phyloP scores from a whole-genome alignment of 2,329 filamentous ascomycete species.

The Thelonectria rubi region DNA sequence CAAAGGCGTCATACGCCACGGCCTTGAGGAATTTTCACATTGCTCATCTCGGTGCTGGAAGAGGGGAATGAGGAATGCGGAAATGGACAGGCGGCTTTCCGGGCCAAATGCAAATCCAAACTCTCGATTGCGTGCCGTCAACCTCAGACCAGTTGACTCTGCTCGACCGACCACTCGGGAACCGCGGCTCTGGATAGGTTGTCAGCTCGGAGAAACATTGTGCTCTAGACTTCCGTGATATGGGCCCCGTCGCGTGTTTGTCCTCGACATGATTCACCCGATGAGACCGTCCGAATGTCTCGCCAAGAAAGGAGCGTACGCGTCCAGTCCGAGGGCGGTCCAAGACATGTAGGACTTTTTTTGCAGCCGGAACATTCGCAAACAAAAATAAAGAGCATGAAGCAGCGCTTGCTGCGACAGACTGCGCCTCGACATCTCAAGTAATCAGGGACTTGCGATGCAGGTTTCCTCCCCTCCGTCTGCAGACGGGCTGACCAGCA shows the following conservation, averaged over 20 bases:
- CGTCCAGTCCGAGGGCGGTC: neutral
- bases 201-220: too few relatives aligned
- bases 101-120: too few relatives aligned
- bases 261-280: neutral
- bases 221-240: neutral
- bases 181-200: too few relatives aligned
- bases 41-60: neutral
- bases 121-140: too few relatives aligned
- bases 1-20: neutral
- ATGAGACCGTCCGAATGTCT: neutral
- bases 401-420: neutral
- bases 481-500: too few relatives aligned
- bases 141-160: too few relatives aligned
- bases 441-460: too few relatives aligned
- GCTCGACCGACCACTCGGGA: too few relatives aligned
- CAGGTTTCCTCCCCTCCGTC: too few relatives aligned
- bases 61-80: neutral
- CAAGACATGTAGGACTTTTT: constrained; percentile 4
- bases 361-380: too few relatives aligned
- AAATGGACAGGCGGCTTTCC: neutral
- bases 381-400: too few relatives aligned
- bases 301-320: neutral
- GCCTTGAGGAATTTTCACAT: neutral
- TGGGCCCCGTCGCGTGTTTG: constrained; percentile 1
- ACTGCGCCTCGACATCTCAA: too few relatives aligned